Conservation (phyloP, 2,329 filamentous ascomycete species). For the Hypoxylon sp. region DNA sequence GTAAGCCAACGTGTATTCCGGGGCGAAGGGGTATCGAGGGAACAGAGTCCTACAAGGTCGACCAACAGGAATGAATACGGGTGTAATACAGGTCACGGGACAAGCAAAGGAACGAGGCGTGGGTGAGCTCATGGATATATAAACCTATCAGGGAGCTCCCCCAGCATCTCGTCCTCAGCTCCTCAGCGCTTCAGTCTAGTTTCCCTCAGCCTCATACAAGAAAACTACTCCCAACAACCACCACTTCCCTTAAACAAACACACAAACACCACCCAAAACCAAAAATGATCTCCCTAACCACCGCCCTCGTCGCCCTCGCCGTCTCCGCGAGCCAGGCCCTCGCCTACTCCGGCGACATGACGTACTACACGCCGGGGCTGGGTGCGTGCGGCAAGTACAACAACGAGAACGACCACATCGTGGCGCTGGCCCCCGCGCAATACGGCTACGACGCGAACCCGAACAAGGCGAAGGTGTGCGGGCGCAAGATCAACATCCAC, state of each 20-base stretch:
- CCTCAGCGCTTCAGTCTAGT: not conserved
- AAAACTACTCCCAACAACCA: not conserved
- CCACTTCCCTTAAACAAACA: not conserved
- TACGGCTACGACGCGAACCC: constrained; percentile 49
- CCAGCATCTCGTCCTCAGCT: not conserved
- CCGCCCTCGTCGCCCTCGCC: constrained; percentile 29
- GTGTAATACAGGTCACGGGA: not conserved
- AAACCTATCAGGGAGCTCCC: not conserved
- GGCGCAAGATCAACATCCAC: constrained; percentile 46
- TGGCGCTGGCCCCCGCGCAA: constrained; percentile 41
- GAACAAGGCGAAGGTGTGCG: constrained; percentile 47
- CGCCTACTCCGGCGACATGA: constrained; percentile 46
- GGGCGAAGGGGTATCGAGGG: not conserved
- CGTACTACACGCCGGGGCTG: constrained; percentile 44
- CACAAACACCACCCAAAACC: not conserved
- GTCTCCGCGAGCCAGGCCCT: constrained; percentile 21
- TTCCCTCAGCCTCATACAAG: not conserved
- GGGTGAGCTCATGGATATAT: constrained; percentile 12
- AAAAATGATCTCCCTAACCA: constrained; percentile 34
- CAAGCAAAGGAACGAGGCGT: not conserved
- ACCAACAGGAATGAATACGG: not conserved
- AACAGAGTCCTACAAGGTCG: constrained; percentile 9
- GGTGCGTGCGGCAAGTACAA: constrained; percentile 44
- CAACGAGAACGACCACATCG: constrained; percentile 39
- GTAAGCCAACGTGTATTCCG: constrained; percentile 9